Base-by-base conservation (phyloP, 1,139 yeast species). In the Taphrina confusa region DNA sequence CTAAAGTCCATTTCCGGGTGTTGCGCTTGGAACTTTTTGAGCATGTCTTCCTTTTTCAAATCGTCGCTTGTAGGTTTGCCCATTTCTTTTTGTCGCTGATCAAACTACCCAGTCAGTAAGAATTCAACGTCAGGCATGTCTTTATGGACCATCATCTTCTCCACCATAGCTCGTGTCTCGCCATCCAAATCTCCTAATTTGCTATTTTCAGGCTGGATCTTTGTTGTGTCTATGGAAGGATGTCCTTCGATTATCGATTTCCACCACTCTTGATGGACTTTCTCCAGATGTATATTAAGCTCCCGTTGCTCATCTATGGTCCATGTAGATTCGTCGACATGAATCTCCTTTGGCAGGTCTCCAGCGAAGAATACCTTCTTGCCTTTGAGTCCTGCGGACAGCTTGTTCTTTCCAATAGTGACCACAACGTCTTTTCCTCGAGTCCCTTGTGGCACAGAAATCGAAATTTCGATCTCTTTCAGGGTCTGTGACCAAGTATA, bases 1-100 rank as follows among this genome's bases (percentile, higher is more conserved):
- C 73, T 70, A 63, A 75, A 75, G 63, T 74, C 78, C 65, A 75
- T 66, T 61, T 76, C 79, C 2, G 80, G 80, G 58, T 77, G 80
- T 68, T 72, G 75, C 30, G 65, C 56, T 63, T 76, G 74, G 68
- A 76, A 76, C 61, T 71, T 71, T 40, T 74, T 74, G 50, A 76
- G 65, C 36, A 71, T 66, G 47, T 70, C 66, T 60, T 70, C 69
- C 63, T 74, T 73, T 58, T 70, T 68, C 58, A 68, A 63, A 59
- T 75, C 78, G 37, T 76, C 78, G 57, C 73, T 69, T 14, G 74
- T 62, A 1, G 76, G 74, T 62, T 68, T 65, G 12, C 76, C 78
- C 66, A 65, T 65, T 61, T 73, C 72, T 64, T 76, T 74, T 62
- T 75, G 78, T 44, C 69, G 71, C 65, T 76, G 77, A 58, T 76